Evolutionary conservation across 2,329 filamentous ascomycete species (phyloP), one percentile per base, ranked within the genome.

Genomic region (Macroventuria anomochaeta): DNA sequence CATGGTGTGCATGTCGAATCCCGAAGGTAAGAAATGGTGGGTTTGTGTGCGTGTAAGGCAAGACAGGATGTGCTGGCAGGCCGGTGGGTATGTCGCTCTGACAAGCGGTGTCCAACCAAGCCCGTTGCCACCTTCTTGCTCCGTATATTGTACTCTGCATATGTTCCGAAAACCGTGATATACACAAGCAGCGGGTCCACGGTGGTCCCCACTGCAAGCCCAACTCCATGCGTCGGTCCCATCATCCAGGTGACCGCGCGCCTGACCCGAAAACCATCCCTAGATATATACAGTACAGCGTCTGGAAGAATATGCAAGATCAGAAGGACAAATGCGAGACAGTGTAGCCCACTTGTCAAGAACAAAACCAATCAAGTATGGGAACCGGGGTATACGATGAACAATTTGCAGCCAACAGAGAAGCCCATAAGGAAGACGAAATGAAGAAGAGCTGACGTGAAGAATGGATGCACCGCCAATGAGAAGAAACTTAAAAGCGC

Each of bases 321-420:
- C 46, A 26, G 25, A 48, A 29, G 23, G 36, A 43, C 29, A 36
- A 29, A 41, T 29, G 34, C 51, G 20, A 54, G 34, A 49, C 51
- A 49, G 36, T 49, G 41, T 40, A 34, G 21, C 33, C 37, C 28
- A 33, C 15, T 28, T 31, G 28, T 44, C 34, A 39, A 34, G 15
- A 46, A 49, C 29, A 23, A 40, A 52, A 34, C 41, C 44, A 58
- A 46, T 46, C 29, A 51, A 47, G 29, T 49, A 52, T 41, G 55
- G 46, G 43, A 57, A 46, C 52, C 28, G 53, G 63, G 63, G 63
- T 66, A 66, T 66, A 66, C 53, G 53, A 46, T 36, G 46, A 58
- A 58, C 56, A 59, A 55, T 62, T 55, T 62, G 47, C 56, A 62
- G 51, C 57, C 57, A 61, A 62, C 32, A 42, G 53, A 38, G 31